Percentiles rank a stretch among this genome's conserved stretches.
Conservation (phyloP, 2,329 filamentous ascomycete genomes). For the Pseudogymnoascus sp. region DNA sequence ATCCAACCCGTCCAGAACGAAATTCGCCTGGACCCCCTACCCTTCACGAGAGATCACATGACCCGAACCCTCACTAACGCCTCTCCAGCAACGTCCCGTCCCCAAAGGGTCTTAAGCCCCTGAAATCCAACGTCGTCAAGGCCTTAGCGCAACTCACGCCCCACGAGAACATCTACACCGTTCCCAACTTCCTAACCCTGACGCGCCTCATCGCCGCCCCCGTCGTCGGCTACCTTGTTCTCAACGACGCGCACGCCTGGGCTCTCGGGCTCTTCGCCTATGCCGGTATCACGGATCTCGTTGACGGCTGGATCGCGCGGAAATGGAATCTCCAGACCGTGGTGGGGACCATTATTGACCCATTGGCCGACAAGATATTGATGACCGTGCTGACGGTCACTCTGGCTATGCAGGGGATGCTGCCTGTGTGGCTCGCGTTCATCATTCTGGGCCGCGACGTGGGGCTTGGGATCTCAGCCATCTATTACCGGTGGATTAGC, state of each 20-base stretch:
- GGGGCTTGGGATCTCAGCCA: conserved; percentile 71
- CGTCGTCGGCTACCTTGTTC: conserved; percentile 76
- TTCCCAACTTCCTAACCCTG: conserved; percentile 90
- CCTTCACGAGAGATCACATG: neutral
- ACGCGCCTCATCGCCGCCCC: conserved; percentile 78
- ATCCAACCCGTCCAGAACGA: neutral
- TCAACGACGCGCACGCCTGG: conserved; percentile 70
- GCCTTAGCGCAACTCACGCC: conserved; percentile 26
- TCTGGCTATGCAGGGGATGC: conserved; percentile 69
- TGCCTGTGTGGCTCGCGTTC: conserved; percentile 82
- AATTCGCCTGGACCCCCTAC: neutral
- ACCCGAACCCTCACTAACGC: neutral
- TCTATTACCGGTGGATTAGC: conserved; percentile 95
- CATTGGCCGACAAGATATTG: conserved; percentile 91
- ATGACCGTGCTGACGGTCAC: conserved; percentile 91
- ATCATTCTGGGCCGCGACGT: conserved; percentile 86
- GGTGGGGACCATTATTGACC: conserved; percentile 88
- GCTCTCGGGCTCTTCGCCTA: conserved; percentile 85
- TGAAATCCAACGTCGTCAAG: conserved; percentile 16
- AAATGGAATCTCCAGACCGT: conserved; percentile 84
- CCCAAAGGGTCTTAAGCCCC: neutral
- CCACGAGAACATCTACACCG: conserved; percentile 90
- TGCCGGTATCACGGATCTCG: conserved; percentile 80
- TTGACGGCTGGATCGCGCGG: conserved; percentile 91
- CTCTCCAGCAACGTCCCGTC: neutral